Percentiles rank a stretch among this genome's conserved stretches.
These are phyloP conservation scores for Asterophora lycoperdoides DNA, from an alignment of 768 basidiomycete genomes.

Conservation along the genomic window DNA sequence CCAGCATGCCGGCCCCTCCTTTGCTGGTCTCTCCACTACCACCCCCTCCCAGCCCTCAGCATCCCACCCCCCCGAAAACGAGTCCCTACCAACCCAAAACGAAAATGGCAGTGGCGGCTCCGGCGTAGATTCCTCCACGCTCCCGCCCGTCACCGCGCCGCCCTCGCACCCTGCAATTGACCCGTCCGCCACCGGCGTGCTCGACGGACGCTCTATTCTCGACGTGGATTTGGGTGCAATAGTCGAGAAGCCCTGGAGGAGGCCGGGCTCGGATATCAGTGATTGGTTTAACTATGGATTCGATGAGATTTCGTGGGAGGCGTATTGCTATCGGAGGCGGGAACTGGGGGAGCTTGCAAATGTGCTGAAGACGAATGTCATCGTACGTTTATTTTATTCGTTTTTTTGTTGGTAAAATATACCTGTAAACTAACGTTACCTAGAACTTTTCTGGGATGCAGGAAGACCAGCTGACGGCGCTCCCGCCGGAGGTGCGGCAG, in stretches of 20 bases:
- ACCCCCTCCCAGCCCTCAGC: slow-evolving; percentile 10
- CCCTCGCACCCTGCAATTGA: slow-evolving; percentile 80
- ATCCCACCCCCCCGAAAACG: slow-evolving; percentile 5
- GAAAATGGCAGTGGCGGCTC: slow-evolving; percentile 38
- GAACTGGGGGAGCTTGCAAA: slow-evolving; percentile 77
- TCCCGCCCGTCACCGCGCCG: slow-evolving; percentile 67
- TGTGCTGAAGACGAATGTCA: slow-evolving; percentile 77
- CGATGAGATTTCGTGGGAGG: slow-evolving; percentile 94
- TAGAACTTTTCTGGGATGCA: slow-evolving; percentile 81
- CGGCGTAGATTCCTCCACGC: slow-evolving; percentile 57
- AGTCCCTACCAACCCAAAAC: slow-evolving; percentile 10
- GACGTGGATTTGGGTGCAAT: slow-evolving; percentile 77
- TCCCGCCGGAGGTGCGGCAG: slow-evolving; percentile 77
- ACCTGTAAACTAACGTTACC: background rate
- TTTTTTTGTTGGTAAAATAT: background rate
- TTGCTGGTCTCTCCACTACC: slow-evolving; percentile 14
- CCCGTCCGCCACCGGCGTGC: slow-evolving; percentile 55
- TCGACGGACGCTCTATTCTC: slow-evolving; percentile 76
- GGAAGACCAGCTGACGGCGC: slow-evolving; percentile 72
- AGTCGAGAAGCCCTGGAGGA: slow-evolving; percentile 85
- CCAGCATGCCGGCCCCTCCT: slow-evolving; percentile 17
- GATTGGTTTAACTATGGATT: slow-evolving; percentile 99
- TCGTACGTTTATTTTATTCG: slow-evolving; percentile 45
- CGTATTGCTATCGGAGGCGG: slow-evolving; percentile 80
- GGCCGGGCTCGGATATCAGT: slow-evolving; percentile 86